Evolutionary conservation across 139 green algal species (phyloP), one percentile per base, ranked within the genome.

Genomic region (Tetradesmus lagerheimii): DNA sequence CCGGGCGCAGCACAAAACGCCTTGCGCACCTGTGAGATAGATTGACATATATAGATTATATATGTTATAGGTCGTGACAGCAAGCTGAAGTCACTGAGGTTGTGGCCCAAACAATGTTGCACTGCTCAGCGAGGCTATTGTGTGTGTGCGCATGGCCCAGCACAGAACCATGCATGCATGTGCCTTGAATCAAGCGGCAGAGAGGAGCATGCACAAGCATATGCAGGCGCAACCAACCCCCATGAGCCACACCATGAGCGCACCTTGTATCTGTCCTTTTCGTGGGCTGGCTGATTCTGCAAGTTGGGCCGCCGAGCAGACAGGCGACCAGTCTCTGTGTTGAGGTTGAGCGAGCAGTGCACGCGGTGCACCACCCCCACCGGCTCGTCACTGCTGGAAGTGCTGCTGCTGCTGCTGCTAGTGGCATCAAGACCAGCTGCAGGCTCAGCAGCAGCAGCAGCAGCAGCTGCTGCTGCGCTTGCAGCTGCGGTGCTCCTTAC

Each of bases 281-380:
- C 98, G 50, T 99, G 93, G 0, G 98, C 98, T 11, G 98, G 98
- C 95, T 99, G 98, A 95, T 99, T 99, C 95, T 99, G 98, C 79
- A 99, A 93, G 92, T 99, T 99, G 87, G 98, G 98, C 43, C 97
- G 88, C 31, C 97, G 93, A 12, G 97, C 96, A 2, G 94, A 98
- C 45, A 99, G 94, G 0, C 98, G 94, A 1, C 98, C 98, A 16
- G 98, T 99, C 95, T 99, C 98, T 0, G 98, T 99, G 95, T 99
- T 99, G 93, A 99, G 97, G 95, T 99, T 99, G 67, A 99, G 93
- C 29, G 95, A 98, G 93, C 97, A 98, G 92, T 99, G 98, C 45
- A 99, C 93, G 18, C 98, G 93, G 75, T 94, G 79, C 37, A 89
- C 50, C 79, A 57, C 67, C 35, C 27, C 35, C 25, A 66, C 38